phyloP scores from a whole-genome alignment of 75 land plant genomes.

The Picea glauca region DNA sequence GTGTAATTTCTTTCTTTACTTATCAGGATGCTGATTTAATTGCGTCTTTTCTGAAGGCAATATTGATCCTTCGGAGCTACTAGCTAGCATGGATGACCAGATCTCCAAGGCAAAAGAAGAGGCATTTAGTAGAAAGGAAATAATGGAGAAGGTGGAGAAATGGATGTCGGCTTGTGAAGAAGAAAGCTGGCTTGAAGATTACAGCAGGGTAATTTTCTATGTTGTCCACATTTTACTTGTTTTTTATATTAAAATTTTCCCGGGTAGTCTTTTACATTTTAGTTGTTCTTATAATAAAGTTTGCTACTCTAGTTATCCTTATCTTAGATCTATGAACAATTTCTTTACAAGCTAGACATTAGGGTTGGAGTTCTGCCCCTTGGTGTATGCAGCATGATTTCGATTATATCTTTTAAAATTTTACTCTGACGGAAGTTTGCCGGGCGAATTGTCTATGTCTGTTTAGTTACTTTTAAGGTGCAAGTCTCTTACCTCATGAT shows the following conservation, averaged over 20 bases:
- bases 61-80: slow-evolving; percentile 84
- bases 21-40: slow-evolving; percentile 1
- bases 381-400: neutral
- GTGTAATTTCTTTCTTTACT: slow-evolving; percentile 2
- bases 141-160: slow-evolving; percentile 89
- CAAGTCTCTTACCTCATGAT: no score
- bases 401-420: no score
- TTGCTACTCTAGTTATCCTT: neutral
- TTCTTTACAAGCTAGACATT: neutral
- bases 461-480: no score
- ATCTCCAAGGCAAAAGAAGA: slow-evolving; percentile 86
- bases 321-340: neutral
- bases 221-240: neutral
- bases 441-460: no score
- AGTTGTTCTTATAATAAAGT: neutral
- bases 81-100: slow-evolving; percentile 83
- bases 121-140: slow-evolving; percentile 85
- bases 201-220: slow-evolving; percentile 63
- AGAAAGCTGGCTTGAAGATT: slow-evolving; percentile 99
- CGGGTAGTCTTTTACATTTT: neutral
- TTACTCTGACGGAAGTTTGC: no score
- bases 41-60: slow-evolving; percentile 29
- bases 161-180: slow-evolving; percentile 99
- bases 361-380: slow-evolving; percentile 8
- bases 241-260: slow-evolving; percentile 1